Percentiles rank a stretch among this genome's conserved stretches.
phyloP scores from a whole-genome alignment of 2,329 filamentous ascomycete species.

The Arthroderma sp. region DNA sequence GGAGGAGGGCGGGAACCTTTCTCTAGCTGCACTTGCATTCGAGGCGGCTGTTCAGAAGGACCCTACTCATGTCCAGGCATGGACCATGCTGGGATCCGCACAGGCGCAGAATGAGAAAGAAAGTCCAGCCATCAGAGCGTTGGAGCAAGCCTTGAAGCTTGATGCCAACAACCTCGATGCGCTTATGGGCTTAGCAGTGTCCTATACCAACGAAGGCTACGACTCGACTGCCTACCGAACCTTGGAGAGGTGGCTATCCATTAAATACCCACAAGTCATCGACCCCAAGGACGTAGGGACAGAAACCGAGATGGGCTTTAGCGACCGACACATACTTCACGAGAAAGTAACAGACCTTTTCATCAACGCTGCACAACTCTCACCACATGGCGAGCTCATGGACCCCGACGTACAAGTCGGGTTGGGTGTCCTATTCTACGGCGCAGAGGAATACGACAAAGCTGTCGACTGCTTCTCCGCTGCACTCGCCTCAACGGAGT shows the following conservation, averaged over 20 bases:
- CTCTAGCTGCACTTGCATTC: constrained; percentile 83
- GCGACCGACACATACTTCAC: constrained; percentile 78
- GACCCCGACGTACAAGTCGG: constrained; percentile 98
- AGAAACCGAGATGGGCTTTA: constrained; percentile 80
- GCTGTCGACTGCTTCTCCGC: constrained; percentile 96
- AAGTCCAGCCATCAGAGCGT: constrained; percentile 80
- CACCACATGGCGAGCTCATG: constrained; percentile 86
- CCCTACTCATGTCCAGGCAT: constrained; percentile 75
- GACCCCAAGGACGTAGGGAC: constrained; percentile 56
- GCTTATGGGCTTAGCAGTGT: constrained; percentile 89
- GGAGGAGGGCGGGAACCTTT: constrained; percentile 85
- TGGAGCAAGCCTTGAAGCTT: constrained; percentile 80
- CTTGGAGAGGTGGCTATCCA: constrained; percentile 89
- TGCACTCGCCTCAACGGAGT: constrained; percentile 73
- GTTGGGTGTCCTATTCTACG: constrained; percentile 92
- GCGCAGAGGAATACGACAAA: constrained; percentile 94
- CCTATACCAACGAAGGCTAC: constrained; percentile 97
- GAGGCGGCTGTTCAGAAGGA: constrained; percentile 91
- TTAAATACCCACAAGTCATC: constrained; percentile 79
- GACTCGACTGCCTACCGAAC: constrained; percentile 94
- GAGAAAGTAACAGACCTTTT: constrained; percentile 83
- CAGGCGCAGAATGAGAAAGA: constrained; percentile 99
- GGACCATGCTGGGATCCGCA: constrained; percentile 80
- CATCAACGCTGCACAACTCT: constrained; percentile 82
- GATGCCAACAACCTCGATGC: constrained; percentile 79